These are phyloP conservation scores for Gastrolobium bilobum DNA, from an alignment of 306 rosid genomes.

Conservation along the genomic window DNA sequence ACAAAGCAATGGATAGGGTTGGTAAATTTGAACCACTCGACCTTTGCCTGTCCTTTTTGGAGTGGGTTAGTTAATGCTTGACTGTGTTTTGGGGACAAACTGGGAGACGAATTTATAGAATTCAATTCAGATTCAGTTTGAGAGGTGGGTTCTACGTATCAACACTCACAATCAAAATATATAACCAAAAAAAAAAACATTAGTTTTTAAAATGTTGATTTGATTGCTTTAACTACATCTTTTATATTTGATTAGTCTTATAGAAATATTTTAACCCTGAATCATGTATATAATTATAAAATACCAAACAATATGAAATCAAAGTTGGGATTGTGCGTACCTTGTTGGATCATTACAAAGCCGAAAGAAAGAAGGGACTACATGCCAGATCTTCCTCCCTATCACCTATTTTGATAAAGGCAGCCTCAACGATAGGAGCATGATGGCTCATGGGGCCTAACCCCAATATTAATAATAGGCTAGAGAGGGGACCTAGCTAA, in stretches of 20 bases:
- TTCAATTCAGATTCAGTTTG: conserved; percentile 43
- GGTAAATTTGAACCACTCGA: conserved; percentile 48
- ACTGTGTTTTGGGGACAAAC: conserved; percentile 51
- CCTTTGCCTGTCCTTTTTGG: conserved; percentile 38
- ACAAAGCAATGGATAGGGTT: conserved; percentile 50
- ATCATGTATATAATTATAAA: too few species aligned
- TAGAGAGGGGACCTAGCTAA: too few species aligned
- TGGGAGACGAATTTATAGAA: conserved; percentile 39
- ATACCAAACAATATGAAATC: too few species aligned
- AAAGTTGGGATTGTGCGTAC: too few species aligned
- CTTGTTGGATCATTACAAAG: too few species aligned
- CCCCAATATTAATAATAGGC: too few species aligned
- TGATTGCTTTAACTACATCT: conserved; percentile 34
- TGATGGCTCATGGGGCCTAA: too few species aligned
- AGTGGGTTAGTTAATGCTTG: conserved; percentile 50
- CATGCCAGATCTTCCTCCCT: too few species aligned
- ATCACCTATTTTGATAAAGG: too few species aligned
- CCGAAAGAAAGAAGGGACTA: too few species aligned
- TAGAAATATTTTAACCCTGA: too few species aligned
- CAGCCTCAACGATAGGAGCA: too few species aligned
- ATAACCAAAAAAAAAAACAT: neutral
- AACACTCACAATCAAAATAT: neutral
- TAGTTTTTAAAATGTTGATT: conserved; percentile 2
- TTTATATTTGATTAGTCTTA: conserved; percentile 15
- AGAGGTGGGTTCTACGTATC: conserved; percentile 40